Evolutionary conservation across 352 stramenopile genomes (phyloP).

Genomic region (Phytopythium boreale): DNA sequence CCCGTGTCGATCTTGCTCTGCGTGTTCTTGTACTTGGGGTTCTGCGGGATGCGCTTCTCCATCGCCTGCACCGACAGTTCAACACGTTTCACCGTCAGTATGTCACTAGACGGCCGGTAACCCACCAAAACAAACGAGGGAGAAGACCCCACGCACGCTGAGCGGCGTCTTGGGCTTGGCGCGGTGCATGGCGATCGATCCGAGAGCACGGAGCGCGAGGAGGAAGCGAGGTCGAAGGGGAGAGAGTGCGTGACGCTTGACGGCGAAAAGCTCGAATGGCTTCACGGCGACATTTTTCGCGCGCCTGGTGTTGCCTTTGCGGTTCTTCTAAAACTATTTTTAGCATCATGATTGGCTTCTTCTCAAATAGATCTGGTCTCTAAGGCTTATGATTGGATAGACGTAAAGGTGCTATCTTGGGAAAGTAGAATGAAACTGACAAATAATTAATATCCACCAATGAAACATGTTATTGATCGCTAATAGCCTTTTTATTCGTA

Average conservation of each 20-base stretch:
- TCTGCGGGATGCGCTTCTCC: constrained; percentile 78
- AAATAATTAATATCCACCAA: neutral
- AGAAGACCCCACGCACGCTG: constrained; percentile 24
- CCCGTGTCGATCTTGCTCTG: constrained; percentile 79
- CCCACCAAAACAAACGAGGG: neutral
- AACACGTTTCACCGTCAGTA: neutral
- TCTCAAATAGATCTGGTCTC: neutral
- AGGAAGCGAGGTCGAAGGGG: neutral
- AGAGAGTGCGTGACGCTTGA: constrained; percentile 3
- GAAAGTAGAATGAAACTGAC: neutral
- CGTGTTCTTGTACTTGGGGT: constrained; percentile 74
- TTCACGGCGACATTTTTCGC: neutral
- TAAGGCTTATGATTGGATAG: neutral
- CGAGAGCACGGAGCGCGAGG: too few species aligned
- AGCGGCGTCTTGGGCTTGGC: constrained; percentile 67
- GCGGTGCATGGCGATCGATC: constrained; percentile 39
- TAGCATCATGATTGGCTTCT: neutral
- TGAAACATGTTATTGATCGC: neutral
- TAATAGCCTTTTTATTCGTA: neutral
- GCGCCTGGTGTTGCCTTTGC: neutral
- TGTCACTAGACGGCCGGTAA: too few species aligned
- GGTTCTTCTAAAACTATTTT: neutral
- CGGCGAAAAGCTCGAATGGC: constrained; percentile 6
- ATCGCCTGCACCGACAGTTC: constrained; percentile 37
- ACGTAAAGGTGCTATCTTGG: neutral